phyloP scores from a whole-genome alignment of 2,329 filamentous ascomycete genomes.

The Epichloe sibirici region DNA sequence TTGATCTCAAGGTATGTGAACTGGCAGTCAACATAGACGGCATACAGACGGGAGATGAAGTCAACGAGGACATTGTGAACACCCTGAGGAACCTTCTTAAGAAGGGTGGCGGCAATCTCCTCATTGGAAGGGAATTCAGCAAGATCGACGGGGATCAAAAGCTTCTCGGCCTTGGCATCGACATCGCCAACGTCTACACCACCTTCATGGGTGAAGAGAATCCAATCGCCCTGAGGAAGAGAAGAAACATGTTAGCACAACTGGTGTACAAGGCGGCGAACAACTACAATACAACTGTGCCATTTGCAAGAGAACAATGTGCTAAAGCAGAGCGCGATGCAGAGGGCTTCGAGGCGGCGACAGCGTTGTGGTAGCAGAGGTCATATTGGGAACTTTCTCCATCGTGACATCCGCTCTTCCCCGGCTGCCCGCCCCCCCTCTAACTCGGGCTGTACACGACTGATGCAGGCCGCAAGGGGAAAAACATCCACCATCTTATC shows the following conservation, averaged over 20 bases:
- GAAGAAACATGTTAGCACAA: conserved; percentile 12
- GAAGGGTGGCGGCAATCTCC: conserved; percentile 70
- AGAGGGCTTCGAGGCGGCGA: not conserved
- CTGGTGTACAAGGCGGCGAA: not conserved
- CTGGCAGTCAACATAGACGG: conserved; percentile 98
- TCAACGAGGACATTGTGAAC: conserved; percentile 97
- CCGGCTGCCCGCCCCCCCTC: conserved; percentile 17
- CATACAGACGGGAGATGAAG: conserved; percentile 97
- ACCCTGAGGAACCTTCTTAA: conserved; percentile 89
- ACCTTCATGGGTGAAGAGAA: conserved; percentile 98
- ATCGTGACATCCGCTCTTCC: conserved; percentile 25
- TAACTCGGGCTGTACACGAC: not conserved
- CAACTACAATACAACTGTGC: not conserved
- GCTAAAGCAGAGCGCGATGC: not conserved
- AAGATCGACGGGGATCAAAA: conserved; percentile 92
- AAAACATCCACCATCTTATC: not conserved
- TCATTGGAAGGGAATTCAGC: conserved; percentile 92
- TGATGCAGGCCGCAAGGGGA: conserved; percentile 1
- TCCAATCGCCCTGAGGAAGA: conserved; percentile 78
- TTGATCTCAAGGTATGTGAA: conserved; percentile 99
- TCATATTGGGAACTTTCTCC: conserved; percentile 11
- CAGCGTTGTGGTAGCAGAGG: conserved; percentile 1
- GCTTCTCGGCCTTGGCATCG: conserved; percentile 96
- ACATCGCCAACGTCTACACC: conserved; percentile 99
- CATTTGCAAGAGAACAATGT: not conserved